Conservation (phyloP, 1,284 basidiomycete species). For the Porogramme epimiltina region DNA sequence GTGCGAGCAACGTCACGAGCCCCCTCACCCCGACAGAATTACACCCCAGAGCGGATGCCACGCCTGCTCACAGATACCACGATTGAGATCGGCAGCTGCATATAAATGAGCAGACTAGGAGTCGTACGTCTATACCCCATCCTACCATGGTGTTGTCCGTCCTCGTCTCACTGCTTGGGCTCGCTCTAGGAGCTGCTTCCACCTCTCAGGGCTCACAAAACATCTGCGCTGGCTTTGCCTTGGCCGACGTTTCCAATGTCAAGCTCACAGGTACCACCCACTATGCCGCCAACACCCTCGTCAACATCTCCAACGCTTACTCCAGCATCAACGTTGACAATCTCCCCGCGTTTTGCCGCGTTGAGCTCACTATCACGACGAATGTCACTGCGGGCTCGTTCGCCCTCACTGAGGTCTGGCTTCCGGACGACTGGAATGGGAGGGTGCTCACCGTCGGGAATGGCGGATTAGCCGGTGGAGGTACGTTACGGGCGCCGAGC, state of each 20-base stretch:
- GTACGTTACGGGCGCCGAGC: constrained; percentile 10
- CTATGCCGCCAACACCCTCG: constrained; percentile 13
- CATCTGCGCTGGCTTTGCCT: constrained; percentile 10
- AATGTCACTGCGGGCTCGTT: constrained; percentile 25
- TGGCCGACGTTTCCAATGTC: constrained; percentile 3
- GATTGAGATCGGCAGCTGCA: too few relatives aligned
- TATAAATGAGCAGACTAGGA: too few relatives aligned
- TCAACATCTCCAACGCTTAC: constrained; percentile 24
- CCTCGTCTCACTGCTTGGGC: constrained; percentile 3
- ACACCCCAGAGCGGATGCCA: too few relatives aligned
- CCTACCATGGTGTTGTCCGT: too few relatives aligned
- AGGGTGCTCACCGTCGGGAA: constrained; percentile 30
- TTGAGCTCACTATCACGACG: constrained; percentile 24
- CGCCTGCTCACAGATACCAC: too few relatives aligned
- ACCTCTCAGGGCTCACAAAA: constrained; percentile 1
- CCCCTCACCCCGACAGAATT: too few relatives aligned
- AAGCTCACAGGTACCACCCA: constrained; percentile 15
- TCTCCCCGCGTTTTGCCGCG: constrained; percentile 25
- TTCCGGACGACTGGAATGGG: constrained; percentile 32
- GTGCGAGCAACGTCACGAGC: too few relatives aligned
- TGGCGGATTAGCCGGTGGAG: constrained; percentile 31
- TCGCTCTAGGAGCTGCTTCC: neutral
- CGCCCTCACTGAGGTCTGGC: constrained; percentile 31
- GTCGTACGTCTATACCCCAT: too few relatives aligned
- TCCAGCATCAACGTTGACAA: constrained; percentile 22